These are phyloP conservation scores for Calonectria hawksworthii DNA, from an alignment of 2,329 filamentous ascomycete genomes.

Conservation along the genomic window DNA sequence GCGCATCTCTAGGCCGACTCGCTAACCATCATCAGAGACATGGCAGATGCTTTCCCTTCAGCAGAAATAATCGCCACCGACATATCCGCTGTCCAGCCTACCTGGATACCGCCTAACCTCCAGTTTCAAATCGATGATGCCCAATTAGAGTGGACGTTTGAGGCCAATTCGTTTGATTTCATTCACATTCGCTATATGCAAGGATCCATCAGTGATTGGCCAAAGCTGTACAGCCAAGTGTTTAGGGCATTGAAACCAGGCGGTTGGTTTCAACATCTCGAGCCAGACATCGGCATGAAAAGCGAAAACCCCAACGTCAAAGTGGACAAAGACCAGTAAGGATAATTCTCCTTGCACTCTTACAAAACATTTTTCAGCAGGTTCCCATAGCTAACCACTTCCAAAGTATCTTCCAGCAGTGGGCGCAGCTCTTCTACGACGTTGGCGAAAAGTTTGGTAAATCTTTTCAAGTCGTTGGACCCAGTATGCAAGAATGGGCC, in stretches of 20 bases:
- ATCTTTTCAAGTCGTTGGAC: background rate
- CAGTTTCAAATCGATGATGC: background rate
- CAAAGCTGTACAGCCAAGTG: background rate
- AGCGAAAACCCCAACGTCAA: background rate
- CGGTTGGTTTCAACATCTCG: conserved; percentile 1
- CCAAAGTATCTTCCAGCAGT: conserved; percentile 53
- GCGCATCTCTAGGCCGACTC: background rate
- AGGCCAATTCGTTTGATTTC: background rate
- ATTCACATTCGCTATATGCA: conserved; percentile 2
- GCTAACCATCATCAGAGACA: background rate
- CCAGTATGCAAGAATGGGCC: background rate
- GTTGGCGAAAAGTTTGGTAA: background rate
- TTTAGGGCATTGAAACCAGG: background rate
- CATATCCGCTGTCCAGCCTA: background rate
- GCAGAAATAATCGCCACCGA: background rate
- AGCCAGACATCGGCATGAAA: background rate
- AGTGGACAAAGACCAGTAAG: background rate
- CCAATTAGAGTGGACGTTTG: background rate
- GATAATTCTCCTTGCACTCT: background rate
- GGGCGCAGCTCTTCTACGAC: background rate
- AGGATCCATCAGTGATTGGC: background rate
- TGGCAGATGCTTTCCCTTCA: background rate
- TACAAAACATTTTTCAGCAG: background rate
- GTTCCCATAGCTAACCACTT: conserved; percentile 54
- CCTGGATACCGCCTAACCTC: background rate